Base-by-base conservation (phyloP, 1,284 basidiomycete species). In the Sphaerobolus stellatus region DNA sequence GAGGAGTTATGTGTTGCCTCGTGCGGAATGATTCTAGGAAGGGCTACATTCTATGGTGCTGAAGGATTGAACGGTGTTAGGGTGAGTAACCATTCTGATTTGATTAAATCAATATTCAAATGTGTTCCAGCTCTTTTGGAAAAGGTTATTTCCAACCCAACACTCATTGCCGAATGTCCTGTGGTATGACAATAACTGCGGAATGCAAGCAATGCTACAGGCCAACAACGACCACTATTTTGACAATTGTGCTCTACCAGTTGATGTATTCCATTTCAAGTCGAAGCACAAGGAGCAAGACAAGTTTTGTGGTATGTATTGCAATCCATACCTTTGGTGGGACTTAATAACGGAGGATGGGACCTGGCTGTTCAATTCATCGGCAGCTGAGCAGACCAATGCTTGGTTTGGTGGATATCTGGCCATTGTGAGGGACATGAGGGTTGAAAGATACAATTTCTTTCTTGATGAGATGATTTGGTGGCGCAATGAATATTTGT, bases 201-300 rank as follows among this genome's bases (percentile, higher is more conserved):
- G 49, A 0, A 58, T 74, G 0, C 34, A 53, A 1, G 61, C 63
- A 24, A 60, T 62, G 5, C 61, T 69, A 4, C 54, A 64, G 13
- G 11, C 48, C 3, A 9, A 51, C 11, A 61, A 69, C 25, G 55
- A 60, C 24, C 54, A 56, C 0, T 65, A 56, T 46, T 75, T 73
- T 29, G 1, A 54, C 0, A 18, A 59, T 22, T 60, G 68, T 27
- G 66, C 59, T 0, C 63, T 74, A 0, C 57, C 61, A 0, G 74
- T 78, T 0, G 70, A 78, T 50, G 70, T 76, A 0, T 78, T 75
- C 24, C 75, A 78, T 47, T 73, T 75, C 60, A 68, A 71, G 6
- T 61, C 56, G 47, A 79, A 78, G 56, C 74, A 78, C 59, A 63
- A 61, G 11, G 56, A 54, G 3, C 58, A 47, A 0, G 68, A 77